Evolutionary conservation across 345 rosid species (phyloP), one percentile per base, ranked within the genome.

Genomic region (Lepidium aucheri): DNA sequence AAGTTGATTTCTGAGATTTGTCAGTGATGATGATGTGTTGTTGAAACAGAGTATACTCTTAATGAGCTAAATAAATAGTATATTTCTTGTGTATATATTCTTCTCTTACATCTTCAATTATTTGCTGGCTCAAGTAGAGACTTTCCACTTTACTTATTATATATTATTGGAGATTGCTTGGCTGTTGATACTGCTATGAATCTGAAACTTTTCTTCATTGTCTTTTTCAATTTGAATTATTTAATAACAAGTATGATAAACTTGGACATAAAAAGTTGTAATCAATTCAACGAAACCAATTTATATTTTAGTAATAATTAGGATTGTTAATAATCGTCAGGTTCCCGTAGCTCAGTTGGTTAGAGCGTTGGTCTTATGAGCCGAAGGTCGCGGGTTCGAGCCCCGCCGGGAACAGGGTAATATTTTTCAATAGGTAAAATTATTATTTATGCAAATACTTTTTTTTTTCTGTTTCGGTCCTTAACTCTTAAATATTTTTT

Each of bases 321-420:
- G 7, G 5, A 28, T 28, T 5, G 1, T 26, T 26, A 0, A 26
- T 4, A 26, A 5, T 0, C 7, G 32, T 28, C 32, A 1, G 0
- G 91, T 86, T 92, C 93, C 89, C 89, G 95, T 89, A 89, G 98
- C 95, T 92, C 97, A 87, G 98, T 87, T 87, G 98, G 97, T 89
- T 89, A 89, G 98, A 89, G 98, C 95, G 93, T 92, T 87, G 97
- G 90, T 89, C 93, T 86, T 86, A 85, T 89, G 93, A 89, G 96
- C 89, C 94, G 90, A 86, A 86, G 82, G 96, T 86, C 87, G 87
- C 93, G 88, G 84, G 88, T 86, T 86, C 26, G 58, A 53, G 14
- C 26, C 58, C 58, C 58, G 58, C 41, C 41, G 58, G 41, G 58
- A 53, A 26, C 41, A 53, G 1, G 9, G 3, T 3, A 14, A 3